Percentiles rank a stretch among this genome's conserved stretches.
phyloP scores from a whole-genome alignment of 208 protist species.

The Crithidia fasciculata region DNA sequence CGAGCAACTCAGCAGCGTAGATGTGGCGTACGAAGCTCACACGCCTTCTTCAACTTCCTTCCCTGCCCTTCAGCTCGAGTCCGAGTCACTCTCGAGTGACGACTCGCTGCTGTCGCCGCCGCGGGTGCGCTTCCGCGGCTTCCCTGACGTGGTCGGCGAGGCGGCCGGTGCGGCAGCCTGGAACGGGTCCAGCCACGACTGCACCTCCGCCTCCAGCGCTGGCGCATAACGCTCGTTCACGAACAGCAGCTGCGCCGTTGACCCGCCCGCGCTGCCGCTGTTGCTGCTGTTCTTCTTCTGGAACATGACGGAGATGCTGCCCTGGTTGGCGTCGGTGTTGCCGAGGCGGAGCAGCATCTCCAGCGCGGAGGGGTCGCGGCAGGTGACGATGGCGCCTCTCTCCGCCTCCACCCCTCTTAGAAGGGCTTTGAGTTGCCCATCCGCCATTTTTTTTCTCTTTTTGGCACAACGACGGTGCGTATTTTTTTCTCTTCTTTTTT shows the following conservation, averaged over 20 bases:
- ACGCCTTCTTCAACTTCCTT: too few relatives aligned
- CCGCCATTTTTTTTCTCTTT: slow-evolving; percentile 10
- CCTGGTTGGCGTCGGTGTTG: slow-evolving; percentile 22
- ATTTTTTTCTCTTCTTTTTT: neutral
- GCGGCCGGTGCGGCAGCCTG: slow-evolving; percentile 1
- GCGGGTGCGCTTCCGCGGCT: slow-evolving; percentile 21
- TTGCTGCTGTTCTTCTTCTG: slow-evolving; percentile 9
- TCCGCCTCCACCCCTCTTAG: slow-evolving; percentile 31
- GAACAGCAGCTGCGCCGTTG: slow-evolving; percentile 26
- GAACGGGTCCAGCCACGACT: slow-evolving; percentile 38
- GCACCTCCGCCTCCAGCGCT: slow-evolving; percentile 29
- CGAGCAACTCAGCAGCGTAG: too few relatives aligned
- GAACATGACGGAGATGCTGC: slow-evolving; percentile 31
- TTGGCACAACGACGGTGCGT: too few relatives aligned
- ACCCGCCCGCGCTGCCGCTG: too few relatives aligned
- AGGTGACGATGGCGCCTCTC: slow-evolving; percentile 35
- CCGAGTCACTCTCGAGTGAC: slow-evolving; percentile 15
- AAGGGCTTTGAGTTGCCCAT: slow-evolving; percentile 13
- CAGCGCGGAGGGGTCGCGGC: slow-evolving; percentile 36
- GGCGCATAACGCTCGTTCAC: slow-evolving; percentile 17
- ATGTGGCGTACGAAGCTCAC: too few relatives aligned
- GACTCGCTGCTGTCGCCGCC: slow-evolving; percentile 19
- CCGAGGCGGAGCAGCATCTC: slow-evolving; percentile 42
- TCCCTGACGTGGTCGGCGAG: slow-evolving; percentile 6
- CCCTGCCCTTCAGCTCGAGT: neutral